phyloP scores from a whole-genome alignment of 352 stramenopile species.

The Globisporangium acanthophoron region DNA sequence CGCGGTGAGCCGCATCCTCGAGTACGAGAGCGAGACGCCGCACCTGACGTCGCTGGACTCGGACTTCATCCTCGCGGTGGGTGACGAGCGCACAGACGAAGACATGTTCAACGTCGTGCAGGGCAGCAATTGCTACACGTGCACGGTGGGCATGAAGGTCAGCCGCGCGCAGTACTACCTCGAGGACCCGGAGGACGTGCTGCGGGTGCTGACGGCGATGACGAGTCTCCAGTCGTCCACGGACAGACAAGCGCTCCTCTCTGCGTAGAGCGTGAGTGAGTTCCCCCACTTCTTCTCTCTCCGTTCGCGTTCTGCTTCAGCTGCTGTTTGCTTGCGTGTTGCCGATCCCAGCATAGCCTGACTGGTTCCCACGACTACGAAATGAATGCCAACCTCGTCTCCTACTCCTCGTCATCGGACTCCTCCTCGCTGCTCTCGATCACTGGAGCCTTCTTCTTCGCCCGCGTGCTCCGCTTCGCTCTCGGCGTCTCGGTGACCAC shows the following conservation, averaged over 20 bases:
- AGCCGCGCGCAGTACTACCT: slow-evolving; percentile 82
- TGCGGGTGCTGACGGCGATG: slow-evolving; percentile 70
- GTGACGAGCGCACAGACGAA: slow-evolving; percentile 85
- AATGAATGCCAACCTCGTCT: not conserved
- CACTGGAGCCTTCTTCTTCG: slow-evolving; percentile 8
- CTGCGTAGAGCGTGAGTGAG: not conserved
- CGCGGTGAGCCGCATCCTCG: slow-evolving; percentile 77
- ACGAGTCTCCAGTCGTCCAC: slow-evolving; percentile 33
- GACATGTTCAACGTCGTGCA: slow-evolving; percentile 90
- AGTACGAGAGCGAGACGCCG: slow-evolving; percentile 72
- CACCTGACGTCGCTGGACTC: slow-evolving; percentile 75
- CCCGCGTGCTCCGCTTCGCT: slow-evolving; percentile 10
- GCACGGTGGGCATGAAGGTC: slow-evolving; percentile 84
- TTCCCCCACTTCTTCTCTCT: not conserved
- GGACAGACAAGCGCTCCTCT: slow-evolving; percentile 29
- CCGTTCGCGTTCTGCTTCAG: not conserved
- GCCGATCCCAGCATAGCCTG: not conserved
- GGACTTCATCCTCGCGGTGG: slow-evolving; percentile 83
- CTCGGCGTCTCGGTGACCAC: slow-evolving; percentile 20
- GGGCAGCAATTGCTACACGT: slow-evolving; percentile 86
- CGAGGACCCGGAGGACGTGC: slow-evolving; percentile 72
- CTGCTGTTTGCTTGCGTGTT: not conserved
- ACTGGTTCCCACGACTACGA: not conserved
- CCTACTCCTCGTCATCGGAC: slow-evolving; percentile 5
- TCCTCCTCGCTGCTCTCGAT: slow-evolving; percentile 10